These are phyloP conservation scores for Fusarium decemcellulare DNA, from an alignment of 2,329 filamentous ascomycete genomes.

Conservation along the genomic window DNA sequence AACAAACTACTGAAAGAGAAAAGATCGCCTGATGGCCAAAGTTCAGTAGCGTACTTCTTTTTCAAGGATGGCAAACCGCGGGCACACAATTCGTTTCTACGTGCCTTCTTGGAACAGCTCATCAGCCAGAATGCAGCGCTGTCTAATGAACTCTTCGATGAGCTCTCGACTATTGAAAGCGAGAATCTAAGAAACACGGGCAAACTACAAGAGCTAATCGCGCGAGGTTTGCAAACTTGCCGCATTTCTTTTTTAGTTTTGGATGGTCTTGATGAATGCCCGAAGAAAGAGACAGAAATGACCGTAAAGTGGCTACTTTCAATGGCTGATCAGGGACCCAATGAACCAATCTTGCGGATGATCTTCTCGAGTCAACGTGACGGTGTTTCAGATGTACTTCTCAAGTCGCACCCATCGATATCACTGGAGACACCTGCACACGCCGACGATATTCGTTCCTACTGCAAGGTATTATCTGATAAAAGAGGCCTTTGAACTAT, in stretches of 20 bases:
- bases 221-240: not conserved
- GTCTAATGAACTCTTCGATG: not conserved
- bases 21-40: not conserved
- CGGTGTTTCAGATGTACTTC: conserved; percentile 6
- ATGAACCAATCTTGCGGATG: not conserved
- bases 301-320: conserved; percentile 17
- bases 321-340: not conserved
- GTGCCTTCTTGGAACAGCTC: conserved; percentile 12
- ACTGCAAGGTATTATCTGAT: conserved; percentile 5
- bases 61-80: conserved; percentile 11
- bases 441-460: conserved; percentile 12
- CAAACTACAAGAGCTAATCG: conserved; percentile 6
- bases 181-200: conserved; percentile 5
- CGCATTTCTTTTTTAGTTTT: conserved; percentile 4
- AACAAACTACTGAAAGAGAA: not conserved
- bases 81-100: conserved; percentile 2
- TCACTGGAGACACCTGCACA: conserved; percentile 19
- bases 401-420: conserved; percentile 15
- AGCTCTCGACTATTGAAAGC: not conserved
- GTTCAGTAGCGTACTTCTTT: conserved; percentile 17
- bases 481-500: not conserved
- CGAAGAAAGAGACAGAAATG: not conserved
- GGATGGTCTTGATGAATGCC: conserved; percentile 28
- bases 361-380: conserved; percentile 24
- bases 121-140: not conserved